A percentile compares a stretch with the other conserved stretches of the same genome.
These are phyloP conservation scores for Picochlorum sp. DNA, from an alignment of 139 green algal genomes.

Conservation along the genomic window DNA sequence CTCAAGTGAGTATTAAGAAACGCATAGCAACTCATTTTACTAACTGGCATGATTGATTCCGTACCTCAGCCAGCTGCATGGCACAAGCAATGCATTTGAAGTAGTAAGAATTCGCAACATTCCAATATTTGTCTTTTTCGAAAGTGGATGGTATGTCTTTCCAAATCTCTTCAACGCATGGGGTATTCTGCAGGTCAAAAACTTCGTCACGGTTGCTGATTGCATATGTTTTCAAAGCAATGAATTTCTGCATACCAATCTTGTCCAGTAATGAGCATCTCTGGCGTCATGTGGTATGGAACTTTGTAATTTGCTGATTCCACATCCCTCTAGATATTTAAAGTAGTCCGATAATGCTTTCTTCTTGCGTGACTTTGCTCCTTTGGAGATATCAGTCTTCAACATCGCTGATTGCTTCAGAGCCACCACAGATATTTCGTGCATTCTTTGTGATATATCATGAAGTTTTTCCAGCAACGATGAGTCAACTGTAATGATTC, in stretches of 20 bases:
- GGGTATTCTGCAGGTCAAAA: neutral
- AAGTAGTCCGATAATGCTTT: constrained; percentile 71
- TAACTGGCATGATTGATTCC: neutral
- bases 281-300: constrained; percentile 54
- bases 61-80: neutral
- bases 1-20: neutral
- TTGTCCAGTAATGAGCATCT: constrained; percentile 34
- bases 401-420: constrained; percentile 46
- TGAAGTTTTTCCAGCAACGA: neutral
- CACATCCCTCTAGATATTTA: constrained; percentile 48
- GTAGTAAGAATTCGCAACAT: constrained; percentile 1
- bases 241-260: constrained; percentile 17
- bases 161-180: neutral
- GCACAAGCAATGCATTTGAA: neutral
- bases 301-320: constrained; percentile 44
- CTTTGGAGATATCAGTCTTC: constrained; percentile 48
- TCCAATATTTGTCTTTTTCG: neutral
- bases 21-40: neutral
- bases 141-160: neutral
- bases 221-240: neutral
- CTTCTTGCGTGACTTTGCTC: constrained; percentile 73
- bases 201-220: neutral
- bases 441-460: constrained; percentile 15
- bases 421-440: constrained; percentile 46
- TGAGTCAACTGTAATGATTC: too few relatives aligned